phyloP scores from a whole-genome alignment of 441 rosid species.

The Syzygium malaccense region DNA sequence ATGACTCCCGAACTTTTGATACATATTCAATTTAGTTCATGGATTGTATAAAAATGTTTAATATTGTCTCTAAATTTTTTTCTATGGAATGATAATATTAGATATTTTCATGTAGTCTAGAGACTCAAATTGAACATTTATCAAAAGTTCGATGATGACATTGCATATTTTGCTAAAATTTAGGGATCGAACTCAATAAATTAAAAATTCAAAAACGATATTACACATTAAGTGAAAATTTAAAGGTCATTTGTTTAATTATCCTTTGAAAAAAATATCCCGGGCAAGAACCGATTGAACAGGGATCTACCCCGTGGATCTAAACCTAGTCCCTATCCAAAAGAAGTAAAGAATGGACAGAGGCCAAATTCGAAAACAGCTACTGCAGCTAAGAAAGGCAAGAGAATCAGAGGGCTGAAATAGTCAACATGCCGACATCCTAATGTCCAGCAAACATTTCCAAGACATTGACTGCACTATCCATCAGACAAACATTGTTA shows the following conservation, averaged over 20 bases:
- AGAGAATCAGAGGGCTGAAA: neutral
- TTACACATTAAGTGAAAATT: accelerated
- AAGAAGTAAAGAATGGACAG: neutral
- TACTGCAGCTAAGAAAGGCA: neutral
- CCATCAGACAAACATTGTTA: neutral
- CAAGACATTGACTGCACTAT: neutral
- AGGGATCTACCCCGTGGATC: neutral
- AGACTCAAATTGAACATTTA: accelerated
- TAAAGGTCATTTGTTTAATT: neutral
- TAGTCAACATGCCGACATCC: neutral
- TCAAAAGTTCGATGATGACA: accelerated
- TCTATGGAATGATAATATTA: accelerated
- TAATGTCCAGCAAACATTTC: neutral
- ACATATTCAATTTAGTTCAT: neutral
- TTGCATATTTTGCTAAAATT: neutral
- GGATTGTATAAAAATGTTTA: neutral
- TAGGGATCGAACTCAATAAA: accelerated
- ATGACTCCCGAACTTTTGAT: neutral
- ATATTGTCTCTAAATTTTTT: accelerated
- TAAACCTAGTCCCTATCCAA: neutral
- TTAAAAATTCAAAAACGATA: accelerated
- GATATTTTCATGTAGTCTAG: accelerated
- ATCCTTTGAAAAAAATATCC: neutral
- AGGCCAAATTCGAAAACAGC: neutral
- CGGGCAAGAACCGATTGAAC: neutral